Percentiles rank a stretch among this genome's conserved stretches.
Conservation (phyloP, 805 yeast species). For the Nakazawaea pomicola region DNA sequence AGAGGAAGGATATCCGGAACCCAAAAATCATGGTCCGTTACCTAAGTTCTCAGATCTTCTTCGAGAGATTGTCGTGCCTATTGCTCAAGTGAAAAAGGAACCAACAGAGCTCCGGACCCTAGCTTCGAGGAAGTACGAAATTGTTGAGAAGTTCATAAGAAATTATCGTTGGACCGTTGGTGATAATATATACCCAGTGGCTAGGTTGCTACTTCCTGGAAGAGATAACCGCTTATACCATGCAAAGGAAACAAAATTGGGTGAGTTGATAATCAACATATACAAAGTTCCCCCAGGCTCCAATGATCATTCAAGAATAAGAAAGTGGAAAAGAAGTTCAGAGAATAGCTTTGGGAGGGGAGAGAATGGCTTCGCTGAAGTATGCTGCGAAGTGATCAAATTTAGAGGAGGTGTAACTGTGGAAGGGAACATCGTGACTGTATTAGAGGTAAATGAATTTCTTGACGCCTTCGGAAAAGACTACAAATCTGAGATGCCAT, state of each 20-base stretch:
- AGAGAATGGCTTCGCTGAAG: conserved; percentile 41
- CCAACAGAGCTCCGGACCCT: conserved; percentile 14
- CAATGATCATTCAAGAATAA: conserved; percentile 47
- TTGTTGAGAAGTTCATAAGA: conserved; percentile 34
- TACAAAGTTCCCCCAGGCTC: conserved; percentile 57
- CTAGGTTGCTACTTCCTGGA: conserved; percentile 57
- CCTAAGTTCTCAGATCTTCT: conserved; percentile 39
- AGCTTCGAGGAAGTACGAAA: conserved; percentile 14
- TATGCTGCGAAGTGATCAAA: conserved; percentile 45
- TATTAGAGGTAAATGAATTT: conserved; percentile 43
- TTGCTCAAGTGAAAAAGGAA: conserved; percentile 28
- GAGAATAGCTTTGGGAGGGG: conserved; percentile 24
- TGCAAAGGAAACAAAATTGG: conserved; percentile 60
- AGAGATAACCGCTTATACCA: conserved; percentile 53
- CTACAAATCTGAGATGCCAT: conserved; percentile 13
- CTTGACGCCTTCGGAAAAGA: conserved; percentile 40
- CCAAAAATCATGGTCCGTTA: conserved; percentile 32
- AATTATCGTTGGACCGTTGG: conserved; percentile 55
- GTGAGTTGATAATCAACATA: conserved; percentile 41
- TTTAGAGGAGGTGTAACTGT: conserved; percentile 37
- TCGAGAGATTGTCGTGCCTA: conserved; percentile 34
- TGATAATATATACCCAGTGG: conserved; percentile 60
- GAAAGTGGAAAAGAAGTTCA: conserved; percentile 42
- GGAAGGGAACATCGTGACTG: conserved; percentile 31
- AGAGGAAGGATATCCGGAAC: conserved; percentile 16